A percentile compares a stretch with the other conserved stretches of the same genome.
Conservation (phyloP, 306 rosid genomes). For the Vigna reflexopilosa region DNA sequence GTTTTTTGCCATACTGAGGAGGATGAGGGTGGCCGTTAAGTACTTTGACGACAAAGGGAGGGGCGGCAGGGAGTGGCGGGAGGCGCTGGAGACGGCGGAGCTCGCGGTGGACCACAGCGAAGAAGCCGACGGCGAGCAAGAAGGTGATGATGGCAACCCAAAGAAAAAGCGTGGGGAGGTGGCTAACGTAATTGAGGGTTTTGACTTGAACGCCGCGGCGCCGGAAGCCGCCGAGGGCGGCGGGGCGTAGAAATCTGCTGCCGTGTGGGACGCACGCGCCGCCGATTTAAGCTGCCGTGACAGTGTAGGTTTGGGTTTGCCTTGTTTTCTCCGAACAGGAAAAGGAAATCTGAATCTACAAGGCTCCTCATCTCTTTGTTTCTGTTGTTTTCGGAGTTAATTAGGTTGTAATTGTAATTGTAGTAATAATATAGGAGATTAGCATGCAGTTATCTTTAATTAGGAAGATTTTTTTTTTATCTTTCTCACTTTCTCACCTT, state of each 20-base stretch:
- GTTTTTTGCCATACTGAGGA: conserved; percentile 69
- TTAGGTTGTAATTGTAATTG: background rate
- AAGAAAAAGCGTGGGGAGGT: background rate
- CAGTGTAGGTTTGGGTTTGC: background rate
- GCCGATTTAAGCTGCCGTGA: background rate
- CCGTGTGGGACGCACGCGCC: conserved; percentile 25
- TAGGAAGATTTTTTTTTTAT: background rate
- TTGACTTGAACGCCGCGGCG: conserved; percentile 65
- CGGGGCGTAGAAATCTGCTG: conserved; percentile 20
- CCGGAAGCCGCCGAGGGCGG: conserved; percentile 52
- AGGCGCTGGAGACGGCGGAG: conserved; percentile 43
- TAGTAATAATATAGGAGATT: background rate
- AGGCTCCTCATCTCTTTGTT: background rate
- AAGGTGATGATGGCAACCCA: background rate
- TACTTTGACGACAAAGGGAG: conserved; percentile 58
- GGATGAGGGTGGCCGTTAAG: conserved; percentile 74
- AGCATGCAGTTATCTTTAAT: background rate
- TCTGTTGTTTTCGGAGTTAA: background rate
- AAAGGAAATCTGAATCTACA: background rate
- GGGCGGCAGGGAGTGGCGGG: conserved; percentile 43
- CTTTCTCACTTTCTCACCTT: too few relatives aligned
- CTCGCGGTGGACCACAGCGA: conserved; percentile 5
- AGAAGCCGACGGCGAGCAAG: background rate
- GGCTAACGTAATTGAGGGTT: conserved; percentile 4
- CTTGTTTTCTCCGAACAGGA: background rate